These are phyloP conservation scores for Malus hybrid DNA, from an alignment of 331 rosid genomes.

Conservation along the genomic window DNA sequence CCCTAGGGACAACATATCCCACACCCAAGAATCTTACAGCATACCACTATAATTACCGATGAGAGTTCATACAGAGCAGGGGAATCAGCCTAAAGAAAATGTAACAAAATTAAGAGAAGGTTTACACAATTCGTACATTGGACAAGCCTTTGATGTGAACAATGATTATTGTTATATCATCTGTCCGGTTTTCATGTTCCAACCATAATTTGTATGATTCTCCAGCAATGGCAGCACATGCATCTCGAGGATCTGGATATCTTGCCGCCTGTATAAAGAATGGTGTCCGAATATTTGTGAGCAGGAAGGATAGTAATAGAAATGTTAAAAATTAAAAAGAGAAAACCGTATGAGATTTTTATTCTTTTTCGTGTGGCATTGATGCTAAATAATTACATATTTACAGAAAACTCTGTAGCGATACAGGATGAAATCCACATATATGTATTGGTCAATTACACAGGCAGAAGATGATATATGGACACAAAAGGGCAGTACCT, in stretches of 20 bases:
- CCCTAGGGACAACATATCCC: background rate
- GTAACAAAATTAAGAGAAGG: background rate
- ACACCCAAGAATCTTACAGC: background rate
- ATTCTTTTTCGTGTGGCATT: background rate
- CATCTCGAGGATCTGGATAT: constrained; percentile 91
- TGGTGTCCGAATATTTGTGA: constrained; percentile 5
- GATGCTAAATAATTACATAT: too few relatives aligned
- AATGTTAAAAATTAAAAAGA: background rate
- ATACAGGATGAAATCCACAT: background rate
- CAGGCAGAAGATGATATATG: background rate
- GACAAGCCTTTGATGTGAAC: constrained; percentile 82
- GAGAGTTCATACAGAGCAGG: background rate
- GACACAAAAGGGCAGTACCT: background rate
- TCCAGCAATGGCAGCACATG: constrained; percentile 92
- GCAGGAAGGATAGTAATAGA: background rate
- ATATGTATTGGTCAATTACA: background rate
- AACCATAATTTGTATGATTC: constrained; percentile 90
- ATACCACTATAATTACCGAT: background rate
- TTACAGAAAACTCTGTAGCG: too few relatives aligned
- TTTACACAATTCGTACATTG: constrained; percentile 45
- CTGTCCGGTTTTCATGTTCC: constrained; percentile 84
- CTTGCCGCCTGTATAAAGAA: constrained; percentile 62
- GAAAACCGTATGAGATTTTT: background rate
- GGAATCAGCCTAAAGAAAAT: background rate
- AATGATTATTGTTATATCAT: constrained; percentile 86